Conservation (phyloP, 1,139 yeast genomes). For the Geotrichum aggregatum region DNA sequence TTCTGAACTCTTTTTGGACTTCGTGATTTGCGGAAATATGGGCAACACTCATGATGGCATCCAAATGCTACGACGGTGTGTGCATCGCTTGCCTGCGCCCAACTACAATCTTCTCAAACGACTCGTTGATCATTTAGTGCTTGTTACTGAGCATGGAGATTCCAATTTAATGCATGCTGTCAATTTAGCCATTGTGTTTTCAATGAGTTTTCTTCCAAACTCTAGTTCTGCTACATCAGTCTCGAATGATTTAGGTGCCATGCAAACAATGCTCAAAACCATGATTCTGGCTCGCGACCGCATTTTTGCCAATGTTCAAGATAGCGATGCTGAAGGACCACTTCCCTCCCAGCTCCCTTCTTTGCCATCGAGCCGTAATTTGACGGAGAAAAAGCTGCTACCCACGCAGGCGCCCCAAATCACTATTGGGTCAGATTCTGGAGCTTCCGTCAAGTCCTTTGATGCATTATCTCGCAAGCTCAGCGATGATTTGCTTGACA, state of each 20-base stretch:
- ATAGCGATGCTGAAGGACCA: slow-evolving; percentile 21
- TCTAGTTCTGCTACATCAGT: slow-evolving; percentile 27
- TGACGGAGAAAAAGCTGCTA: slow-evolving; percentile 6
- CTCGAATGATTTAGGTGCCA: slow-evolving; percentile 36
- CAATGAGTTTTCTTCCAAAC: slow-evolving; percentile 52
- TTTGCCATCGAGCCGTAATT: background rate
- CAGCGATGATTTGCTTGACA: slow-evolving; percentile 6
- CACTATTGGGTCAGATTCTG: slow-evolving; percentile 16
- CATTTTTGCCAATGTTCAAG: slow-evolving; percentile 29
- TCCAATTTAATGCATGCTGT: slow-evolving; percentile 74
- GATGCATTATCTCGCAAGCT: slow-evolving; percentile 10
- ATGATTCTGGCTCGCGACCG: slow-evolving; percentile 35
- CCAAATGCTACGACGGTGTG: slow-evolving; percentile 44
- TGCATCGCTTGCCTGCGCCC: slow-evolving; percentile 54
- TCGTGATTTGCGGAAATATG: slow-evolving; percentile 39
- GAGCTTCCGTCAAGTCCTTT: slow-evolving; percentile 3
- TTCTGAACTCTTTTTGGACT: slow-evolving; percentile 51
- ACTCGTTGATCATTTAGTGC: slow-evolving; percentile 62
- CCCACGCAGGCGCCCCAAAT: slow-evolving; percentile 11
- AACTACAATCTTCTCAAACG: slow-evolving; percentile 67
- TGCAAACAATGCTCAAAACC: slow-evolving; percentile 40
- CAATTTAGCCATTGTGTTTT: slow-evolving; percentile 72
- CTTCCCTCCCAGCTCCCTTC: slow-evolving; percentile 17
- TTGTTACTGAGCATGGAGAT: slow-evolving; percentile 55
- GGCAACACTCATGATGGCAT: slow-evolving; percentile 36